These are phyloP conservation scores for Parietichytrium sp. DNA, from an alignment of 108 stramenopile species.

Conservation along the genomic window DNA sequence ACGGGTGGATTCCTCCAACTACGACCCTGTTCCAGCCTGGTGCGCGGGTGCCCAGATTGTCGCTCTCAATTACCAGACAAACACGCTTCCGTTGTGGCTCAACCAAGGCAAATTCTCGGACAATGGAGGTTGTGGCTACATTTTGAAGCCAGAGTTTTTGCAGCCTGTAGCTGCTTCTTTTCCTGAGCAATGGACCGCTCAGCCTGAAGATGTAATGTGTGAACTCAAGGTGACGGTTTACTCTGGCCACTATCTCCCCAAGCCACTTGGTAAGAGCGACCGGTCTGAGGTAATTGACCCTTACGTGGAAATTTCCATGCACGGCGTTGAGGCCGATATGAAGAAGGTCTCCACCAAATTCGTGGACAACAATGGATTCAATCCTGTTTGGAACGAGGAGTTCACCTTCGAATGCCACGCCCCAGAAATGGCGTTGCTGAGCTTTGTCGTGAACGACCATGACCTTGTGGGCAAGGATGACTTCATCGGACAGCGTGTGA, in stretches of 20 bases:
- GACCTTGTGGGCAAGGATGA: constrained; percentile 48
- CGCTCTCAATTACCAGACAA: constrained; percentile 63
- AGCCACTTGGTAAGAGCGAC: constrained; percentile 51
- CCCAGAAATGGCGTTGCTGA: constrained; percentile 55
- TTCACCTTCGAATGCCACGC: neutral
- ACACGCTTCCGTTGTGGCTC: constrained; percentile 46
- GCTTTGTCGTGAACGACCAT: constrained; percentile 56
- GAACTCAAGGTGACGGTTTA: neutral
- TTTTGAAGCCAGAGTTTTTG: constrained; percentile 71
- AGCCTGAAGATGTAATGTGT: neutral
- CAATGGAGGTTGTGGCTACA: constrained; percentile 81
- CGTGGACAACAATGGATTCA: constrained; percentile 61
- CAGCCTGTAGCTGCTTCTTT: neutral
- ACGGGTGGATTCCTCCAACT: constrained; percentile 59
- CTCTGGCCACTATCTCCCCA: constrained; percentile 51
- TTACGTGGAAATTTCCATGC: constrained; percentile 49
- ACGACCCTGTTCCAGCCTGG: constrained; percentile 52
- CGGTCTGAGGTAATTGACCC: constrained; percentile 60
- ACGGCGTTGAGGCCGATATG: neutral
- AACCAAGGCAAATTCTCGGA: constrained; percentile 54
- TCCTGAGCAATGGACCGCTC: neutral
- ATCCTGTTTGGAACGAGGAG: constrained; percentile 54
- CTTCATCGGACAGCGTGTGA: constrained; percentile 53
- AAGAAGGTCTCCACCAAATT: neutral
- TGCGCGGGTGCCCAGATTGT: constrained; percentile 59